Base-by-base conservation (phyloP, 306 rosid genomes). In the Lablab purpureus region DNA sequence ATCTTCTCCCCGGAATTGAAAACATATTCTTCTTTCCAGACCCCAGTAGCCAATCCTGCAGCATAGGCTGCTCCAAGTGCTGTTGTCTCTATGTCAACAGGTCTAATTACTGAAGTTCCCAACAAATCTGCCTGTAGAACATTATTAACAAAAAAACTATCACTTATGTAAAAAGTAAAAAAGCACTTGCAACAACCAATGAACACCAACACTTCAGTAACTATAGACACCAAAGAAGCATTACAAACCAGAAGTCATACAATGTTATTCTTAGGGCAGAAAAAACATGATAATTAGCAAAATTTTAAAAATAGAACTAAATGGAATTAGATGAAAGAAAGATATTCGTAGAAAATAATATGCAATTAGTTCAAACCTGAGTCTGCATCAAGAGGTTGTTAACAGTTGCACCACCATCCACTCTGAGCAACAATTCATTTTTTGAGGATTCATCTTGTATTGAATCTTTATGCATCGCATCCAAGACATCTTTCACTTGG, bases 11-110 rank as follows among this genome's bases (percentile, higher is more conserved):
- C 82, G 0, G 88, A 21, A 67, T 50, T 86, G 34, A 95, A 91
- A 49, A 93, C 41, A 50, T 77, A 84, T 14, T 86, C 87, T 84
- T 93, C 92, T 0, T 64, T 90, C 98, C 99, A 91, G 72, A 95
- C 40, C 60, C 99, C 99, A 23, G 69, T 84, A 0, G 93, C 99
- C 82, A 95, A 82, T 37, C 99, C 99, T 34, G 99, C 99, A 67
- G 99, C 99, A 83, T 86, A 95, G 12, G 97, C 99, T 62, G 98
- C 99, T 59, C 99, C 99, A 3, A 88, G 94, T 10, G 99, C 98
- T 19, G 99, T 95, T 17, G 98, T 95, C 87, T 95, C 99, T 12
- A 84, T 88, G 84, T 95, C 96, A 10, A 87, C 86, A 21, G 99
- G 99, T 83, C 98, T 88, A 75, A 91, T 65, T 80, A 95, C 98